phyloP scores from a whole-genome alignment of 257 asterid species.

The Ajuga chamaepitys region DNA sequence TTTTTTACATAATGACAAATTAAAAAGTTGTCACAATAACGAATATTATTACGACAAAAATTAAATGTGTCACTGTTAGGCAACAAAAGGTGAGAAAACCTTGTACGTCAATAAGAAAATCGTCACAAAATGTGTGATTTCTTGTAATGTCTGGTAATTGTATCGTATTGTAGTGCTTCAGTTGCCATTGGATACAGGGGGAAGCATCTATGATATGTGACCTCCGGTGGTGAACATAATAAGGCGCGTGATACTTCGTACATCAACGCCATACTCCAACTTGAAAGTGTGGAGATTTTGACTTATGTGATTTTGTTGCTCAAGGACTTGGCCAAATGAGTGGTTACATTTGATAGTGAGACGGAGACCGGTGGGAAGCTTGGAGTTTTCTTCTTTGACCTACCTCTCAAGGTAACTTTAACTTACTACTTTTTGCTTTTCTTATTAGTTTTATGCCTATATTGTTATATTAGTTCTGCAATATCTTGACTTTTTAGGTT shows the following conservation, averaged over 20 bases:
- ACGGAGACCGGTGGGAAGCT: slow-evolving; percentile 58
- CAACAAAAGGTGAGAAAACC: too few species aligned
- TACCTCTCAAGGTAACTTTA: slow-evolving; percentile 77
- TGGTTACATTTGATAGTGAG: slow-evolving; percentile 56
- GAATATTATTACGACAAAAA: too few species aligned
- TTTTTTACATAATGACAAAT: too few species aligned
- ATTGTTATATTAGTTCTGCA: not conserved
- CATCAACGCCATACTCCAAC: slow-evolving; percentile 67
- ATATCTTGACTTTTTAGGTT: too few species aligned
- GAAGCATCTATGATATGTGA: slow-evolving; percentile 52
- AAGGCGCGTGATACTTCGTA: slow-evolving; percentile 55
- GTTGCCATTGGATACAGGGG: slow-evolving; percentile 69
- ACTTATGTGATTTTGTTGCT: slow-evolving; percentile 52
- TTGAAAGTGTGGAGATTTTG: slow-evolving; percentile 52
- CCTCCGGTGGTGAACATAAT: slow-evolving; percentile 48
- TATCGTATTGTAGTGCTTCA: too few species aligned
- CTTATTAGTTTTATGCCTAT: too few species aligned
- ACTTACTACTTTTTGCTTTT: not conserved
- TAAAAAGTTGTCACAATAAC: too few species aligned
- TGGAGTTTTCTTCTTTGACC: slow-evolving; percentile 35
- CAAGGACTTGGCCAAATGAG: slow-evolving; percentile 67
- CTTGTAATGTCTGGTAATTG: too few species aligned
- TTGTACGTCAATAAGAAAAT: too few species aligned
- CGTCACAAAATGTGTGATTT: too few species aligned
- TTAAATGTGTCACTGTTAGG: too few species aligned